phyloP scores from a whole-genome alignment of 2,329 filamentous ascomycete species.

The Talaromyces sp. region DNA sequence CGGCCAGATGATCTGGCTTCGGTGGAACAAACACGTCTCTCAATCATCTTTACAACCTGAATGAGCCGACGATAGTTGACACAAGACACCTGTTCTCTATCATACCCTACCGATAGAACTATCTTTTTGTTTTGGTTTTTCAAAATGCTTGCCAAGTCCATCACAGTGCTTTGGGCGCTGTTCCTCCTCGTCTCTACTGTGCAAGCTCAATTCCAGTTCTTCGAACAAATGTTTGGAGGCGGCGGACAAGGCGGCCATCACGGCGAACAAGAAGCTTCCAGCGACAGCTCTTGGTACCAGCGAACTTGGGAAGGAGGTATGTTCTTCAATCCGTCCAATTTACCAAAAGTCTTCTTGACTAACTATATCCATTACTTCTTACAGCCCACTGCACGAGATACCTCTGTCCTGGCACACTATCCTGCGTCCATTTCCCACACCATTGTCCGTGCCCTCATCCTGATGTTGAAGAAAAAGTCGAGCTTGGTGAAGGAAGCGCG shows the following conservation, averaged over 20 bases:
- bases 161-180: constrained; percentile 37
- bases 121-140: not conserved
- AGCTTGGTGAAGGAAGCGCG: constrained; percentile 44
- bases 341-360: not conserved
- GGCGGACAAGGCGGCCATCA: constrained; percentile 51
- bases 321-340: constrained; percentile 12
- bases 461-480: constrained; percentile 70
- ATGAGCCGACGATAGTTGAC: not conserved
- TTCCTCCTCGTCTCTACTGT: constrained; percentile 56
- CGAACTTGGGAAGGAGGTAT: constrained; percentile 63
- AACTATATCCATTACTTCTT: constrained; percentile 1
- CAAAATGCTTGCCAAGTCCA: constrained; percentile 21
- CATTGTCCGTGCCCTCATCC: constrained; percentile 92
- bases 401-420: constrained; percentile 87
- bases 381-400: constrained; percentile 86
- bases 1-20: not conserved
- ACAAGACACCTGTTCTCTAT: not conserved
- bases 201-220: constrained; percentile 88
- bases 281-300: constrained; percentile 77
- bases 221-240: constrained; percentile 91
- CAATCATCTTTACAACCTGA: not conserved
- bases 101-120: not conserved
- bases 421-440: constrained; percentile 93
- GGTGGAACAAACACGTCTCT: not conserved
- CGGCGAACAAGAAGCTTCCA: constrained; percentile 67